Percentiles rank a stretch among this genome's conserved stretches.
Evolutionary conservation across 1,284 basidiomycete genomes (phyloP).

Genomic region (Psilocybe mexicana): DNA sequence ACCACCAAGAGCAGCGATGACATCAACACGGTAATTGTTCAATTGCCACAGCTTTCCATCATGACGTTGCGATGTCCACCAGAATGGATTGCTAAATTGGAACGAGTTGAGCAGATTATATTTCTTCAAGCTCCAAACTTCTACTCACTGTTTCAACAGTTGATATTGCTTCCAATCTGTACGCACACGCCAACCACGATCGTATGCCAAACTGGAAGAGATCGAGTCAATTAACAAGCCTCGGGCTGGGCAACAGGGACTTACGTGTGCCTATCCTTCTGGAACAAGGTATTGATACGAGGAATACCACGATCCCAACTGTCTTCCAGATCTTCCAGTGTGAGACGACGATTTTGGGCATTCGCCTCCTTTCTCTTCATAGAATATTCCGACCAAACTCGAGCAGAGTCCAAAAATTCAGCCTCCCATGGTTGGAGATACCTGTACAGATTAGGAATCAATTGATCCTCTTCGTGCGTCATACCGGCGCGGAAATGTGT

Average conservation of each 20-base stretch:
- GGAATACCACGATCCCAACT: slow-evolving; percentile 99
- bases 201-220: slow-evolving; percentile 82
- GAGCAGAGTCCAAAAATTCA: slow-evolving; percentile 96
- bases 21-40: slow-evolving; percentile 98
- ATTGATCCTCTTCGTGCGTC: slow-evolving; percentile 92
- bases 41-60: slow-evolving; percentile 98
- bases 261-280: slow-evolving; percentile 95
- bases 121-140: background rate
- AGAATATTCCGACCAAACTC: slow-evolving; percentile 99
- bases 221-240: background rate
- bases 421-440: slow-evolving; percentile 99
- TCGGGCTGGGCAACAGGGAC: slow-evolving; percentile 29
- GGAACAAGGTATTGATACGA: slow-evolving; percentile 96
- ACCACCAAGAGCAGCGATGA: slow-evolving; percentile 98
- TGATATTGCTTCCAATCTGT: slow-evolving; percentile 99
- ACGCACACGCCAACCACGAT: slow-evolving; percentile 95
- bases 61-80: slow-evolving; percentile 98
- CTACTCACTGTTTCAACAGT: slow-evolving; percentile 78
- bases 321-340: slow-evolving; percentile 96
- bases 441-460: slow-evolving; percentile 97
- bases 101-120: background rate
- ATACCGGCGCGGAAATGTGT: slow-evolving; percentile 98
- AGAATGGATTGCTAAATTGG: slow-evolving; percentile 82
- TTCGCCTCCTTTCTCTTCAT: slow-evolving; percentile 99
- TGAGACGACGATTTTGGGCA: slow-evolving; percentile 94